Base-by-base conservation (phyloP, 768 basidiomycete genomes). In the Suillus luteus region DNA sequence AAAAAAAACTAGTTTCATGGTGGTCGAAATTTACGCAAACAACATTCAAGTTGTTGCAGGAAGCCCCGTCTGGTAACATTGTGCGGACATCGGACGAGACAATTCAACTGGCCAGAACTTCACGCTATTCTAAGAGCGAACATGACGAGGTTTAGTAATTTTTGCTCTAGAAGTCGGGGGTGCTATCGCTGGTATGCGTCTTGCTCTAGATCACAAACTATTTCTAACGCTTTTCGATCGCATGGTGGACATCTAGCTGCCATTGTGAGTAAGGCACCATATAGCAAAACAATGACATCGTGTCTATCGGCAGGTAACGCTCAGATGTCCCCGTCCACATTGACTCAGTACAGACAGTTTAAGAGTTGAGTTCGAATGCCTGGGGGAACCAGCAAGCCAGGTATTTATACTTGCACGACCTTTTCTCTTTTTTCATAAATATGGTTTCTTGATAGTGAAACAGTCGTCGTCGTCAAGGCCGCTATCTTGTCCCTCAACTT, bases 21-120 rank as follows among this genome's bases (percentile, higher is more conserved):
- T 73, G 72, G 73, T 59, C 64, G 4, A 37, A 63, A 14, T 74
- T 68, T 43, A 62, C 72, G 72, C 61, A 64, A 8, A 46, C 44
- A 27, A 62, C 55, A 0, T 69, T 66, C 41, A 2, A 17, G 5
- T 66, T 27, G 12, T 55, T 75, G 55, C 63, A 57, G 31, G 67
- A 69, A 19, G 70, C 35, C 38, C 66, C 66, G 0, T 73, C 66
- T 49, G 62, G 55, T 12, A 63, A 55, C 33, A 65, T 60, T 3
- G 15, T 44, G 6, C 40, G 48, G 11, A 19, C 31, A 10, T 63
- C 37, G 4, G 64, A 65, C 2, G 46, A 58, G 1, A 62, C 64
- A 1, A 49, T 67, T 5, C 52, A 60, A 19, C 3, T 1, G 1
- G 62, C 64, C 0, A 62, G 62, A 52, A 22, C 24, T 1, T 10